Base-by-base conservation (phyloP, 73 alveolate species). In the Blepharisma japonicum region DNA sequence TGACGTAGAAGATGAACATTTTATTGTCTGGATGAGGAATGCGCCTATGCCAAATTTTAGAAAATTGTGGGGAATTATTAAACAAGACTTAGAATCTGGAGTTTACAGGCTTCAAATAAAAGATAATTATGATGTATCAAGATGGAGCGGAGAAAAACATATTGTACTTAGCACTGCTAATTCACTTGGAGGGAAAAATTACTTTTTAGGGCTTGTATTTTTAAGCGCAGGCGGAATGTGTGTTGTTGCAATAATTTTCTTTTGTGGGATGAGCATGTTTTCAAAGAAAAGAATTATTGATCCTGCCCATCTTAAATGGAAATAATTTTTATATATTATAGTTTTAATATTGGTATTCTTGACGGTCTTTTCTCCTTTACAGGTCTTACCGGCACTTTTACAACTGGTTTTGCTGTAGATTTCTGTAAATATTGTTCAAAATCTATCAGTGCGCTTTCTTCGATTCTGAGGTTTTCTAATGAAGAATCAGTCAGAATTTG, bases 1-100 rank as follows among this genome's bases (percentile, higher is more conserved):
- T 32, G 81, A 89, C 55, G 87, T 89, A 42, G 91, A 83, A 51
- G 79, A 90, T 90, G 93, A 94, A 38, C 96, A 91, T 76, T 91
- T 94, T 82, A 91, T 91, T 27, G 95, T 88, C 4, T 94, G 98
- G 98, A 94, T 94, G 97, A 91, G 94, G 78, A 94, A 92, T 71
- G 97, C 96, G 38, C 93, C 94, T 48, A 82, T 94, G 71, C 96
- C 97, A 6, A 86, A 83, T 71, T 94, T 94, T 85, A 85, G 93
- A 55, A 94, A 94, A 79, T 82, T 91, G 21, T 94, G 97, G 97
- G 98, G 98, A 38, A 77, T 80, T 70, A 89, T 94, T 27, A 78
- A 87, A 32, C 45, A 50, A 6, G 85, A 86, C 51, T 76, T 94
- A 46, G 77, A 67, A 38, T 66, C 71, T 51, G 99, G 98, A 53